phyloP scores from a whole-genome alignment of 371 early-diverging fungal species.

The Rhizopus stolonifer region DNA sequence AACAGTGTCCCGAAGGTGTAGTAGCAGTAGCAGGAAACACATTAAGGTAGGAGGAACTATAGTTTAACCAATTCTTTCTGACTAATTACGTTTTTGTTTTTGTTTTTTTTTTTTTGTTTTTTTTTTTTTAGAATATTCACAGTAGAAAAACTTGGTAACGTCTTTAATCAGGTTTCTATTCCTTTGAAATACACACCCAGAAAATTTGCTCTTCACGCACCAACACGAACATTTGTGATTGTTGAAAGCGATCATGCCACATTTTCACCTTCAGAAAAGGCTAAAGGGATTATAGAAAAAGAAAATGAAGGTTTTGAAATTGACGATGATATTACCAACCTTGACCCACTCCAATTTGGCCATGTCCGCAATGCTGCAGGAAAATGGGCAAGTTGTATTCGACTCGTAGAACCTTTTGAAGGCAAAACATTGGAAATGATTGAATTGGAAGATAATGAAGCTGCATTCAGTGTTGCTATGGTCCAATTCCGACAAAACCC shows the following conservation, averaged over 20 bases:
- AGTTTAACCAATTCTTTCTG: neutral
- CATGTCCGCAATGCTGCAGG: conserved; percentile 68
- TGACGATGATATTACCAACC: conserved; percentile 46
- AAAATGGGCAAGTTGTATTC: conserved; percentile 88
- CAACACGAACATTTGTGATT: conserved; percentile 80
- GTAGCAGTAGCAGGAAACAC: conserved; percentile 88
- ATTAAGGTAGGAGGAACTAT: conserved; percentile 44
- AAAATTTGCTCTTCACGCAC: conserved; percentile 71
- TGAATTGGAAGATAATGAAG: conserved; percentile 86
- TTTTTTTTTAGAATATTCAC: conserved; percentile 67
- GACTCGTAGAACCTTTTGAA: conserved; percentile 81
- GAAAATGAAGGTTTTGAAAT: conserved; percentile 56
- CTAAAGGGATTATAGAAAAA: conserved; percentile 53
- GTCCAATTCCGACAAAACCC: conserved; percentile 71
- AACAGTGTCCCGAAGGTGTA: conserved; percentile 87
- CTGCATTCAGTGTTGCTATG: conserved; percentile 80
- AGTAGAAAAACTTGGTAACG: conserved; percentile 80
- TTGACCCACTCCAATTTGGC: conserved; percentile 67
- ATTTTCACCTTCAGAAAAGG: conserved; percentile 65
- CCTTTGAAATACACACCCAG: conserved; percentile 92
- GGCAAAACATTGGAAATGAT: conserved; percentile 69
- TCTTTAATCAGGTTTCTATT: conserved; percentile 82
- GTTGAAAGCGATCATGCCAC: conserved; percentile 87
- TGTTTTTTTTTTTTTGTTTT: neutral
- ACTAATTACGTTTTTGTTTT: too few species aligned